Evolutionary conservation across 1,284 basidiomycete species (phyloP), one percentile per base, ranked within the genome.

Genomic region (Bjerkandera adusta): DNA sequence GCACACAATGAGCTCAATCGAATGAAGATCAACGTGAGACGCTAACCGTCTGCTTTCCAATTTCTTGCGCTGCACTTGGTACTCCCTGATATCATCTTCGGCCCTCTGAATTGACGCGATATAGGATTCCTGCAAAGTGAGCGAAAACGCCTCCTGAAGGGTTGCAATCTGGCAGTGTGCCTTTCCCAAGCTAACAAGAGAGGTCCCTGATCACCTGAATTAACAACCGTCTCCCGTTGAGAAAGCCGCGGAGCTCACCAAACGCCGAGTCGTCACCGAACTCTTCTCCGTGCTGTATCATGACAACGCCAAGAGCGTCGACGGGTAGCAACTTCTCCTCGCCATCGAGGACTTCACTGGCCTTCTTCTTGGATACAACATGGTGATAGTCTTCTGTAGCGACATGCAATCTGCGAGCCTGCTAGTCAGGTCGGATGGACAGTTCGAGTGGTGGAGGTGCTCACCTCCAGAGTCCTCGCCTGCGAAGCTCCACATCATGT

Each of bases 241-340:
- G 8, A 30, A 40, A 27, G 12, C 25, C 39, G 18, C 35, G 33
- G 15, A 16, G 42, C 78, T 46, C 54, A 81, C 85, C 85, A 57
- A 83, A 89, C 1, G 76, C 71, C 36, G 87, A 83, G 54, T 89
- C 76, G 15, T 79, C 73, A n/a, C 77, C 80, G 56, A 89, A 85
- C 57, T 91, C 82, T 56, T 91, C 86, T 10, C 92, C 91, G 58
- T 92, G 87, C 24, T 77, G 73, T 48, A 91, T 85, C 91, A 94
- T 92, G 34, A 89, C 86, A 42, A 89, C 73, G 1, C 92, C 92
- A 5, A 94, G 70, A 20, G 82, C 79, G 57, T 93, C 91, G 22
- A 89, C 70, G 0, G 85, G 79, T 18, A 88, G 67, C 25, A 86
- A 68, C 60, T 88, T 87, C 52, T 81, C 83, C 1, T 70, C 62